phyloP scores from a whole-genome alignment of 345 rosid genomes.

The Gynandropsis gynandra region DNA sequence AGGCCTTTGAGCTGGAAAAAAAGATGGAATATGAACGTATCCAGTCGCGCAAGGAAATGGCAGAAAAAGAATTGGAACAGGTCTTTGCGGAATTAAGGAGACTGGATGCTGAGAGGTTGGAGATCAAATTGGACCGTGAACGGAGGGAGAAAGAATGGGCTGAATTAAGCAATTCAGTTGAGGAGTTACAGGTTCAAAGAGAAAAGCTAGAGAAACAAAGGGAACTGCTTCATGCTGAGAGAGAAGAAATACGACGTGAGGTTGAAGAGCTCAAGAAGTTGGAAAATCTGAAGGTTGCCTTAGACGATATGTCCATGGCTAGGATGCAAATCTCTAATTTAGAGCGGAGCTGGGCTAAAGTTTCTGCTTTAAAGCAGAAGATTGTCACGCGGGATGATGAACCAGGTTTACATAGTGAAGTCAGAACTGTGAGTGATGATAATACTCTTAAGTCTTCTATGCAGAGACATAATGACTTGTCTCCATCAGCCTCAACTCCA shows the following conservation, averaged over 20 bases:
- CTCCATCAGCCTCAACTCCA: slow-evolving; percentile 43
- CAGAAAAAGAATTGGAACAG: slow-evolving; percentile 62
- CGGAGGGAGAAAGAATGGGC: slow-evolving; percentile 78
- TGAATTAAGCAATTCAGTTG: slow-evolving; percentile 59
- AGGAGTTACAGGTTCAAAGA: slow-evolving; percentile 72
- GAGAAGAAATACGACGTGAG: slow-evolving; percentile 59
- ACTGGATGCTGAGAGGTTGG: slow-evolving; percentile 72
- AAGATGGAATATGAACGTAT: slow-evolving; percentile 55
- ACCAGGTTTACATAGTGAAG: slow-evolving; percentile 27
- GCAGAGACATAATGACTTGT: slow-evolving; percentile 30
- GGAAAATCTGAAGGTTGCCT: slow-evolving; percentile 66
- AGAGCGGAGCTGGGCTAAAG: slow-evolving; percentile 51
- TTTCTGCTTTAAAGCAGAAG: slow-evolving; percentile 45
- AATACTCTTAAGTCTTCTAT: slow-evolving; percentile 36
- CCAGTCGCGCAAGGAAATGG: slow-evolving; percentile 55
- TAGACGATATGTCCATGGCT: slow-evolving; percentile 63
- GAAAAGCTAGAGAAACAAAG: slow-evolving; percentile 77
- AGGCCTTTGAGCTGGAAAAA: slow-evolving; percentile 75
- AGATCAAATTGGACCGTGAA: slow-evolving; percentile 74
- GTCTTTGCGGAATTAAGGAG: slow-evolving; percentile 57
- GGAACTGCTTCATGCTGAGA: slow-evolving; percentile 63
- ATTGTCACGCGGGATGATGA: slow-evolving; percentile 32
- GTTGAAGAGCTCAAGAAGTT: slow-evolving; percentile 61
- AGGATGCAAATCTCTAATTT: slow-evolving; percentile 55
- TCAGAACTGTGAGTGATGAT: slow-evolving; percentile 24